These are phyloP conservation scores for Scenedesmus sp. DNA, from an alignment of 163 green algal species.

Conservation along the genomic window DNA sequence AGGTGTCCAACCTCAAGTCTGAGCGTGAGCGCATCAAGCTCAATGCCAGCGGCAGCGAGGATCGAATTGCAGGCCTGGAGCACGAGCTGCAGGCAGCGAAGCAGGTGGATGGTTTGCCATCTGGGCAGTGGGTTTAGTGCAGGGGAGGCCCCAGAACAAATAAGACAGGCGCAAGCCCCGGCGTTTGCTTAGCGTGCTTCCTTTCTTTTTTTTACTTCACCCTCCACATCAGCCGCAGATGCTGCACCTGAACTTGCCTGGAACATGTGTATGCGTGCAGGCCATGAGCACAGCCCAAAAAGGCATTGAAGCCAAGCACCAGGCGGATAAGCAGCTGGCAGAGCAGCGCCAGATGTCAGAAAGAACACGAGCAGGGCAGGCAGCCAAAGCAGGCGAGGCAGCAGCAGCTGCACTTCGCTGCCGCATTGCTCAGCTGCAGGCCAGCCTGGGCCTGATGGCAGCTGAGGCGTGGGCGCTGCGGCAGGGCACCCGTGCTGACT, in stretches of 20 bases:
- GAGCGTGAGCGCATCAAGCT: conserved; percentile 35
- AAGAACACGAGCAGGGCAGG: neutral
- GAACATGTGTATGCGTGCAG: neutral
- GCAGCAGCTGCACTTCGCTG: neutral
- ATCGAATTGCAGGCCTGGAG: conserved; percentile 19
- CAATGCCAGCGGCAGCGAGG: neutral
- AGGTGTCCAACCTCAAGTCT: conserved; percentile 42
- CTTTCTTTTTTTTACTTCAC: no score
- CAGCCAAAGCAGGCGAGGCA: neutral
- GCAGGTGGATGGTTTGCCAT: conserved; percentile 26
- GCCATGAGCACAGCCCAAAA: conserved; percentile 8
- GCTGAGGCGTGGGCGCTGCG: conserved; percentile 30
- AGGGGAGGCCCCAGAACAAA: no score
- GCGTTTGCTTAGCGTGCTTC: no score
- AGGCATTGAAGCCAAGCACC: conserved; percentile 40
- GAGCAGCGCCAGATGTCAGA: conserved; percentile 18
- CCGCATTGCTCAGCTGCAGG: conserved; percentile 14
- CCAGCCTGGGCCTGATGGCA: conserved; percentile 34
- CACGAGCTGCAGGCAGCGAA: conserved; percentile 44
- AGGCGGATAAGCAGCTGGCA: conserved; percentile 19
- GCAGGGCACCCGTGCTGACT: neutral
- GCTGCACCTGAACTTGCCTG: no score
- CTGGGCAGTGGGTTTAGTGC: no score
- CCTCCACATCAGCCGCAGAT: no score
- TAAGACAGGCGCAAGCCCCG: no score